Conservation (phyloP, 2,329 filamentous ascomycete genomes). For the Verticillium albo-atrum region DNA sequence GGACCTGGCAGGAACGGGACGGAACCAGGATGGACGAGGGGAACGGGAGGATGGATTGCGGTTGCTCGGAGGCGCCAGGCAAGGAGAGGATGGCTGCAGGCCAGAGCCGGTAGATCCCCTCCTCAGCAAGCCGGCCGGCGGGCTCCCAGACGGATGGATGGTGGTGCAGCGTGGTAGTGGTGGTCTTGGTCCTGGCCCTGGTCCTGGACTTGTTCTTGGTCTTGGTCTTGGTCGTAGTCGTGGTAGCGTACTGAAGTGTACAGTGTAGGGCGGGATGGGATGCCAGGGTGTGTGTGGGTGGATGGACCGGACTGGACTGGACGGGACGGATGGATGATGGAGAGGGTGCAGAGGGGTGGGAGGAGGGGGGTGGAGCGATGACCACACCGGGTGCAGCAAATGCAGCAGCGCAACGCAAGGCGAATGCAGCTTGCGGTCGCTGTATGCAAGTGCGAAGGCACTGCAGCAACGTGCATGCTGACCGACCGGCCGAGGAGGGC, state of each 20-base stretch:
- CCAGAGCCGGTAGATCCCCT: not conserved
- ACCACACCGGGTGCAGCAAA: not conserved
- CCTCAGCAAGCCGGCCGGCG: not conserved
- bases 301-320: too few relatives aligned
- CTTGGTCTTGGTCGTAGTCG: not conserved
- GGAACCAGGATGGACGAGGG: not conserved
- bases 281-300: not conserved
- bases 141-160: not conserved
- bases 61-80: not conserved
- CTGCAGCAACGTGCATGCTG: not conserved
- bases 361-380: not conserved
- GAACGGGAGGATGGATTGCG: not conserved
- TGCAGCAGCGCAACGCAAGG: not conserved
- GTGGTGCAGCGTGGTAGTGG: not conserved
- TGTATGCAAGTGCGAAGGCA: not conserved
- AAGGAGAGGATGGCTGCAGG: not conserved
- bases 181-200: not conserved
- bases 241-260: constrained; percentile 2
- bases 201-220: constrained; percentile 1
- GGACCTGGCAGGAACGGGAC: not conserved
- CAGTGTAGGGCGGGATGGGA: not conserved
- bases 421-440: not conserved
- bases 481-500: not conserved
- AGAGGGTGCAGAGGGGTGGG: not conserved
- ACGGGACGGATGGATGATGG: not conserved